Evolutionary conservation across 2,329 filamentous ascomycete genomes (phyloP).

Genomic region (Xylariaceae sp.): DNA sequence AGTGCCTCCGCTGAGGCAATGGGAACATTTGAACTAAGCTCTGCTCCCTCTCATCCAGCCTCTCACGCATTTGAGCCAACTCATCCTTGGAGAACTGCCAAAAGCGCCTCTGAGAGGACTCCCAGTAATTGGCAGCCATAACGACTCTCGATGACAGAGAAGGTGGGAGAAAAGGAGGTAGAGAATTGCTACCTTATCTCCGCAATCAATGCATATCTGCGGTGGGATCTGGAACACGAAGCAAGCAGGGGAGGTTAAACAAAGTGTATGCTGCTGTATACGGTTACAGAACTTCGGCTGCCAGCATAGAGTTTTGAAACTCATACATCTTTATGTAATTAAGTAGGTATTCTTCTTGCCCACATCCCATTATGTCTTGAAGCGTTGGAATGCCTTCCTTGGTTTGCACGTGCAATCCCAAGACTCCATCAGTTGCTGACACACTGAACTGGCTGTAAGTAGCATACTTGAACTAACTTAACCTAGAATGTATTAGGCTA

Average conservation of each 20-base stretch:
- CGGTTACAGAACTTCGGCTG: no score
- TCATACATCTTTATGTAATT: background rate
- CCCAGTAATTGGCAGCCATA: conserved; percentile 97
- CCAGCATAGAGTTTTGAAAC: no score
- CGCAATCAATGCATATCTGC: conserved; percentile 6
- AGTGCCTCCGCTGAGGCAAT: conserved; percentile 71
- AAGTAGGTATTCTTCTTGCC: background rate
- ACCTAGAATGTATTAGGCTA: background rate
- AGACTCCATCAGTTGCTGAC: no score
- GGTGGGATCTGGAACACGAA: conserved; percentile 9
- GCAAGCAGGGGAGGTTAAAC: conserved; percentile 2
- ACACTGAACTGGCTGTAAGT: no score
- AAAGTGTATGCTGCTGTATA: background rate
- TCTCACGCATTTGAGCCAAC: conserved; percentile 67
- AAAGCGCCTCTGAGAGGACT: conserved; percentile 81
- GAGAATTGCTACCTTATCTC: no score
- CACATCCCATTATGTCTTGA: no score
- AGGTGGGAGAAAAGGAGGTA: no score
- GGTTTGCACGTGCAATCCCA: no score
- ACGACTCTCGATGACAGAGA: background rate
- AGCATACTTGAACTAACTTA: no score
- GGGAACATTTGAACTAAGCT: conserved; percentile 72
- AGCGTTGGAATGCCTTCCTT: no score
- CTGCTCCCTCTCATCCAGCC: conserved; percentile 71
- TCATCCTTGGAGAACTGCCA: conserved; percentile 88